Base-by-base conservation (phyloP, 2,329 filamentous ascomycete genomes). In the Gnomoniopsis smithogilvyi region DNA sequence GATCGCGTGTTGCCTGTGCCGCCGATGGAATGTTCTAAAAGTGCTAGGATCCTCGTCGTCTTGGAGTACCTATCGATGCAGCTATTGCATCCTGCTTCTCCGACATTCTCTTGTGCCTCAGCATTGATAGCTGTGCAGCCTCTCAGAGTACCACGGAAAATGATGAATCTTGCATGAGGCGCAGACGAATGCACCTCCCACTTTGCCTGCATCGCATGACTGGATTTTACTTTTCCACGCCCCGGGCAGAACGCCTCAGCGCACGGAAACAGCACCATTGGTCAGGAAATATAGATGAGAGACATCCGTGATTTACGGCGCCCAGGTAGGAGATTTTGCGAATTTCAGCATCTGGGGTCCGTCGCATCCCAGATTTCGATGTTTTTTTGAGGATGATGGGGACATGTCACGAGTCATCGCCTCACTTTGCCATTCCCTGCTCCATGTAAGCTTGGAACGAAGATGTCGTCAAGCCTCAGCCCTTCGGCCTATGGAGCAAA, bases 231-330 rank as follows among this genome's bases (percentile, higher is more conserved):
- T 45, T 54, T 58, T 58, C 49, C 33, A 3, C n/a, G 2, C 24
- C 26, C 51, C 21, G 21, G 48, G 38, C 17, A 21, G 34, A 45
- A 26, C 49, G 45, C 50, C 58, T 51, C 52, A 41, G 51, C 24
- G n/a, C 21, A 15, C 41, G 33, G 21, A 36, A 51, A 14, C n/a
- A 8, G 21, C 17, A 21, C 49, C 45, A 61, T 56, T 61, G 56
- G 59, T 22, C 36, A 30, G 43, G 3, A 8, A 14, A 26, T 41
- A 24, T 45, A 55, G 51, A 49, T 52, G 51, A 53, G 21, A 43
- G 56, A 53, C 51, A 54, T 51, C 56, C 59, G 54, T 49, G 36
- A n/a, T 36, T 30, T 51, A 21, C 41, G 30, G 41, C 59, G 24
- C 24, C 41, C 24, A 43, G 15, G 38, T 15, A 26, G 11, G 11